Percentiles rank a stretch among this genome's conserved stretches.
Conservation (phyloP, 768 basidiomycete species). For the Pisolithus microcarpus region DNA sequence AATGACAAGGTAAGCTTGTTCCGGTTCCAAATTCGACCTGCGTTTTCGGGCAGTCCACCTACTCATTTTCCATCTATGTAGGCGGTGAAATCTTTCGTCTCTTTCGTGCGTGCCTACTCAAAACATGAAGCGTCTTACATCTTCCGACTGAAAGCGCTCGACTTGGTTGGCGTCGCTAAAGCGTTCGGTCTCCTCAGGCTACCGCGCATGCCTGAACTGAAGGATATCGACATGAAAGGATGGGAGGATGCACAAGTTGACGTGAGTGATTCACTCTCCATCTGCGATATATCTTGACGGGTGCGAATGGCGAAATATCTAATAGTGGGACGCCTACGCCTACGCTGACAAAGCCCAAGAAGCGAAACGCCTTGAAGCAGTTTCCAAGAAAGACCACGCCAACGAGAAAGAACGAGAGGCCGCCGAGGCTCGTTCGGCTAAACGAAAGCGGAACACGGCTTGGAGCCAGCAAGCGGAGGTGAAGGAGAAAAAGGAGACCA, state of each 20-base stretch:
- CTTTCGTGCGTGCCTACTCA: slow-evolving; percentile 88
- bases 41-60: background rate
- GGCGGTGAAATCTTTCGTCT: slow-evolving; percentile 90
- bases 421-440: slow-evolving; percentile 33
- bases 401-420: slow-evolving; percentile 20
- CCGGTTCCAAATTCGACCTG: background rate
- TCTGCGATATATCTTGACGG: background rate
- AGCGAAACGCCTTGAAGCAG: slow-evolving; percentile 54
- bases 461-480: slow-evolving; percentile 72
- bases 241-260: slow-evolving; percentile 78
- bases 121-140: slow-evolving; percentile 98
- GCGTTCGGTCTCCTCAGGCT: slow-evolving; percentile 82
- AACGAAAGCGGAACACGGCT: slow-evolving; percentile 57
- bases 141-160: slow-evolving; percentile 85
- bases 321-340: slow-evolving; percentile 71
- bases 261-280: slow-evolving; percentile 38
- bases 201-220: slow-evolving; percentile 93
- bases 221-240: slow-evolving; percentile 42
- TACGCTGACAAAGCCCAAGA: slow-evolving; percentile 79
- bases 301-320: background rate
- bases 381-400: slow-evolving; percentile 22
- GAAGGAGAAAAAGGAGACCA: slow-evolving; percentile 57
- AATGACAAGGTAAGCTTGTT: slow-evolving; percentile 65
- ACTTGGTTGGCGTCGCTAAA: slow-evolving; percentile 77
- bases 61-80: slow-evolving; percentile 22